phyloP scores from a whole-genome alignment of 106 monocot genomes.

The Dendrobium chrysotoxum region DNA sequence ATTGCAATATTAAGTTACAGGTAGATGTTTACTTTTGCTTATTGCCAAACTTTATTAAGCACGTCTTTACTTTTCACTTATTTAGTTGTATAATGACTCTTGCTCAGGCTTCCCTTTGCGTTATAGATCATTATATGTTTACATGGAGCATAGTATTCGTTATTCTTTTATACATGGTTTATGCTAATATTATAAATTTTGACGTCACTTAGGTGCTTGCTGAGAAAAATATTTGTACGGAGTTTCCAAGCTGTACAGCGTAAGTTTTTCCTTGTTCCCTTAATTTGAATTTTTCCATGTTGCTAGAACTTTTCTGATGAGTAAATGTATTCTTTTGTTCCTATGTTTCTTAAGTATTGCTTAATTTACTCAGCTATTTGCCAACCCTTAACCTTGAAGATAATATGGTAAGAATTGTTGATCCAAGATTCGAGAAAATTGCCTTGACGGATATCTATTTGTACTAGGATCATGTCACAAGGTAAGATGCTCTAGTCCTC shows the following conservation, averaged over 20 bases:
- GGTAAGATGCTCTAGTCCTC: constrained; percentile 23
- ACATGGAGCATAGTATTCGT: not conserved
- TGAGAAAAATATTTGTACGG: constrained; percentile 48
- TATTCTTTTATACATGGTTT: not conserved
- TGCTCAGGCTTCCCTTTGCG: not conserved
- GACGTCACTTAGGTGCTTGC: constrained; percentile 45
- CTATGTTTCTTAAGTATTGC: not conserved
- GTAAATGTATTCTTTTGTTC: not conserved
- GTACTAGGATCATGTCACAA: constrained; percentile 41
- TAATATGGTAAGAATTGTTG: constrained; percentile 39
- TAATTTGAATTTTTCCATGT: not conserved
- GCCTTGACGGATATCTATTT: constrained; percentile 63
- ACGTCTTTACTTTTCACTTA: not conserved
- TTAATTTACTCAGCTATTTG: constrained; percentile 30
- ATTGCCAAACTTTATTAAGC: constrained; percentile 1
- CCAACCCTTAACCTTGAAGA: constrained; percentile 50
- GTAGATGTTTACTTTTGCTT: not conserved
- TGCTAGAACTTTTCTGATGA: not conserved
- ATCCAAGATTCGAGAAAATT: constrained; percentile 49
- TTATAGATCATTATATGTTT: not conserved
- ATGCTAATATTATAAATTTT: not conserved
- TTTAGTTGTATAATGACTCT: not conserved
- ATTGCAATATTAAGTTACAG: too few relatives aligned
- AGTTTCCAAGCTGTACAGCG: constrained; percentile 54
- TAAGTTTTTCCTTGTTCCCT: constrained; percentile 30